Evolutionary conservation across 805 yeast genomes (phyloP).

Genomic region (Wickerhamiella shivajii): DNA sequence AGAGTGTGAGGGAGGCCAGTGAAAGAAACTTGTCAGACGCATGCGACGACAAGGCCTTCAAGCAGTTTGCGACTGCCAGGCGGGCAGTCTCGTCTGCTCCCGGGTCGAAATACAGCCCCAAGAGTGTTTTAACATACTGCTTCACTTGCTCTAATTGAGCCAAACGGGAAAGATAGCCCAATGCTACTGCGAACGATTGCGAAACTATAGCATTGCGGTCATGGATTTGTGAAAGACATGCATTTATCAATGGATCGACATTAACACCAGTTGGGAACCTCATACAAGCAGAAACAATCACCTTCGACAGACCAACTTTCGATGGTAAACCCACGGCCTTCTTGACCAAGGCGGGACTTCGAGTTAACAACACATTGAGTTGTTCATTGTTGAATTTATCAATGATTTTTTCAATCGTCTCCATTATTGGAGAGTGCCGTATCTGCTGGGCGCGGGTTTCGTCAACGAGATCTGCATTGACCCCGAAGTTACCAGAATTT

Average conservation of each 20-base stretch:
- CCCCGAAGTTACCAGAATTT: conserved; percentile 77
- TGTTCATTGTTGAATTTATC: conserved; percentile 39
- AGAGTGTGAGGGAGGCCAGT: conserved; percentile 51
- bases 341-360: conserved; percentile 42
- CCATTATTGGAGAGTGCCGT: conserved; percentile 78
- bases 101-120: conserved; percentile 44
- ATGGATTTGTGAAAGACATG: conserved; percentile 42
- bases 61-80: conserved; percentile 42
- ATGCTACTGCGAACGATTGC: conserved; percentile 60
- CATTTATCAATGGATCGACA: conserved; percentile 46
- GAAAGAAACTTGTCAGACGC: conserved; percentile 52
- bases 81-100: conserved; percentile 34
- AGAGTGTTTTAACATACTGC: conserved; percentile 38
- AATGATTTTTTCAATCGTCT: conserved; percentile 59
- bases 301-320: conserved; percentile 68
- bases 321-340: conserved; percentile 81
- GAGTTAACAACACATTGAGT: conserved; percentile 35
- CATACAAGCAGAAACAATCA: conserved; percentile 48
- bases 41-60: conserved; percentile 51
- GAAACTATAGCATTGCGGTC: conserved; percentile 64
- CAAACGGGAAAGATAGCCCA: conserved; percentile 62
- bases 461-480: conserved; percentile 60
- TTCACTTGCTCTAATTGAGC: conserved; percentile 38
- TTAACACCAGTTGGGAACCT: conserved; percentile 34
- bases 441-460: conserved; percentile 58